Evolutionary conservation across 306 rosid genomes (phyloP), one percentile per base, ranked within the genome.

Genomic region (Vachellia collinsii): DNA sequence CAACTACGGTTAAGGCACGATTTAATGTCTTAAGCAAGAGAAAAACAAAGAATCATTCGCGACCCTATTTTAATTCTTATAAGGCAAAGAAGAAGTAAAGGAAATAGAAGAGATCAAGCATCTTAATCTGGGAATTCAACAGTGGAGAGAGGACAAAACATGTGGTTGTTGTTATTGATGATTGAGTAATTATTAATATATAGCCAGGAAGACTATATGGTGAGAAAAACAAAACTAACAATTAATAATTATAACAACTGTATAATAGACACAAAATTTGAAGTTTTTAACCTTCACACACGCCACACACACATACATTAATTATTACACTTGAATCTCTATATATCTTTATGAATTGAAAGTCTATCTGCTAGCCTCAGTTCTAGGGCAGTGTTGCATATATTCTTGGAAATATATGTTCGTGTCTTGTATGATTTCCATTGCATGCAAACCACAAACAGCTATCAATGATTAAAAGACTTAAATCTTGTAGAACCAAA

Each of bases 101-200:
- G 44, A 77, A 47, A 70, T 38, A 25, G 75, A 17, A 61, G 72
- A 13, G 50, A 48, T 37, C 63, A 34, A 56, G 63, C 46, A 46
- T 59, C 44, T 61, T 19, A 34, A 13, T 56, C 36, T 3, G 20
- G 77, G 73, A 70, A 50, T 69, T 85, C 58, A 50, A 46, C 38
- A 53, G 61, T 61, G 53, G 8, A 70, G 34, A 78, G 6, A 58
- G 71, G 87, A 87, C 88, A 62, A 89, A 87, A 72, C 48, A 70
- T 48, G 70, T 64, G 65, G 12, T 85, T 80, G 83, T 76, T 87
- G 83, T 73, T 83, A 77, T 83, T 75, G 84, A 80, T 56, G 74
- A 77, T 64, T 37, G 83, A 81, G 82, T 70, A 46, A 61, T 80
- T 53, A 67, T 72, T 79, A 46, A 43, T 54, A 56, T 56, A 56